phyloP scores from a whole-genome alignment of 164 flowering plant species.

The Nelumbo lutea region DNA sequence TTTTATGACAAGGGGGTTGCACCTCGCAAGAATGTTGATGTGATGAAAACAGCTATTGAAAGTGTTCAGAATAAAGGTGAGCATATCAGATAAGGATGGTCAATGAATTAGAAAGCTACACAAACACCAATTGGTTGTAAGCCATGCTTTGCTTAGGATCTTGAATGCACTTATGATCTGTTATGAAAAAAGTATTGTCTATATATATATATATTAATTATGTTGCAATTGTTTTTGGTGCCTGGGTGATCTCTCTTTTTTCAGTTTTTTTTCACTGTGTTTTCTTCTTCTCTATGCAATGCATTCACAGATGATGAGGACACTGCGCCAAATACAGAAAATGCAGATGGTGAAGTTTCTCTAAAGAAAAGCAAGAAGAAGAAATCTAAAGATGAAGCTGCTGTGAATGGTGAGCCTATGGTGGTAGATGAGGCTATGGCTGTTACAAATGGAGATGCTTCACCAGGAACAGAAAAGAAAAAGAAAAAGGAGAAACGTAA shows the following conservation, averaged over 20 bases:
- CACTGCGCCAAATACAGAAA: slow-evolving; percentile 29
- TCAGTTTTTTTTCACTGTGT: background rate
- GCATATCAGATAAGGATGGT: no score
- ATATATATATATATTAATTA: background rate
- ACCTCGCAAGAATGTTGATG: slow-evolving; percentile 91
- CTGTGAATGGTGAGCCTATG: slow-evolving; percentile 30
- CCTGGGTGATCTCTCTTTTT: background rate
- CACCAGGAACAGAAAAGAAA: slow-evolving; percentile 46
- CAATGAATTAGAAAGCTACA: no score
- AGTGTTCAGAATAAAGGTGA: slow-evolving; percentile 39
- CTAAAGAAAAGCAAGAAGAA: slow-evolving; percentile 64
- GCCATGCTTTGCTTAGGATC: background rate
- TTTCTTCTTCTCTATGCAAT: background rate
- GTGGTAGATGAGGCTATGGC: slow-evolving; percentile 26
- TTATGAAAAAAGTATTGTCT: background rate
- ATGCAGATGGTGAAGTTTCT: slow-evolving; percentile 25
- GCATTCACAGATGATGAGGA: slow-evolving; percentile 27
- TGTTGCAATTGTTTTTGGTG: background rate
- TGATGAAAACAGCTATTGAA: slow-evolving; percentile 85
- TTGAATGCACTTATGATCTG: background rate
- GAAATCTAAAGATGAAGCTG: slow-evolving; percentile 35
- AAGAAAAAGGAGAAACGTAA: slow-evolving; percentile 60
- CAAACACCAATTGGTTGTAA: background rate
- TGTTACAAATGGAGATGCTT: slow-evolving; percentile 34
- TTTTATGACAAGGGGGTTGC: slow-evolving; percentile 98